phyloP scores from a whole-genome alignment of 495 filamentous ascomycete genomes.

The Saxispiralis lemnorum region DNA sequence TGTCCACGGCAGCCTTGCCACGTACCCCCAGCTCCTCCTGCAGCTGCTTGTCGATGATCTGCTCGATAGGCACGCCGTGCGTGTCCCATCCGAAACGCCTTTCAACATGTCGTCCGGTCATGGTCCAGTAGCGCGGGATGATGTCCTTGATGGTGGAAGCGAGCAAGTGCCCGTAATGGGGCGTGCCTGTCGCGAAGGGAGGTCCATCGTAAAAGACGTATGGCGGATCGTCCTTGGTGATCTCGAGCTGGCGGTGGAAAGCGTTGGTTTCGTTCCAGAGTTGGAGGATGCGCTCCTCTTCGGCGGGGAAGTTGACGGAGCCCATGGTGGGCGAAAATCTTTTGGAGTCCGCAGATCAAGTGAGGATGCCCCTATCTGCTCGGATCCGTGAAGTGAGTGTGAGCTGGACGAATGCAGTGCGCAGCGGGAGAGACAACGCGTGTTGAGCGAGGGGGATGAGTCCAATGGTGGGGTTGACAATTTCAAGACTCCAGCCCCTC shows the following conservation, averaged over 20 bases:
- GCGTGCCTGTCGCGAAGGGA: conserved; percentile 54
- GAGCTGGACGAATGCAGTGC: no score
- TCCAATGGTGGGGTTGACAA: no score
- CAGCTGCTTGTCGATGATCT: conserved; percentile 97
- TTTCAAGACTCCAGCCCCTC: no score
- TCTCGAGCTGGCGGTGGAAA: conserved; percentile 59
- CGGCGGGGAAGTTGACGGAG: conserved; percentile 79
- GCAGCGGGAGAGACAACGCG: no score
- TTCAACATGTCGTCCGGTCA: conserved; percentile 84
- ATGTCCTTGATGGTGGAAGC: conserved; percentile 97
- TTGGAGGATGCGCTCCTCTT: conserved; percentile 65
- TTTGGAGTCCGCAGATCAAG: no score
- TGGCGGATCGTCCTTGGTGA: conserved; percentile 50
- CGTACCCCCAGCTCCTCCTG: conserved; percentile 60
- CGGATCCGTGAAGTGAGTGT: no score
- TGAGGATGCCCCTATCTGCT: no score
- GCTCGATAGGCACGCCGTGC: conserved; percentile 87
- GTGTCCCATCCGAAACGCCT: conserved; percentile 72
- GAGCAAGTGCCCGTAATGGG: conserved; percentile 91
- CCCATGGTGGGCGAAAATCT: conserved; percentile 9
- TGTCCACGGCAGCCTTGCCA: conserved; percentile 69
- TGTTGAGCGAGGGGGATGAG: no score
- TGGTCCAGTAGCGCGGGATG: conserved; percentile 91
- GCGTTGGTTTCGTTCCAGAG: conserved; percentile 82
- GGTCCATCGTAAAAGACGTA: conserved; percentile 68